Evolutionary conservation across 805 yeast species (phyloP).

Genomic region (Lipomyces orientalis): DNA sequence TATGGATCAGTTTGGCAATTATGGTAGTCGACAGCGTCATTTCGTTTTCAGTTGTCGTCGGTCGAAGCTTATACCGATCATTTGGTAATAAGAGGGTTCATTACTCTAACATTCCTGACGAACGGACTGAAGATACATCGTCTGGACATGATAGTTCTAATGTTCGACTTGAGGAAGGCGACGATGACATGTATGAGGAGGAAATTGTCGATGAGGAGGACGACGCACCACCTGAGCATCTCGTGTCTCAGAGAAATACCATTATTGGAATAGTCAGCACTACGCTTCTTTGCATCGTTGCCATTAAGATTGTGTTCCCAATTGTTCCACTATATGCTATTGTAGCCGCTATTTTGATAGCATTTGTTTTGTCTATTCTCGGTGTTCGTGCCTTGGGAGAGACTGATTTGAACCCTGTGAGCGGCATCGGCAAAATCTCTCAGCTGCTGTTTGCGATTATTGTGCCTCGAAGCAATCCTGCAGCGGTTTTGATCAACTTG

Average conservation of each 20-base stretch:
- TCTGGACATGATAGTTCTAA: conserved; percentile 2
- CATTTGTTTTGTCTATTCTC: conserved; percentile 77
- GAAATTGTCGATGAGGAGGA: conserved; percentile 42
- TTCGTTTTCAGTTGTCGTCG: conserved; percentile 61
- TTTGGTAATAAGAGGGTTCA: conserved; percentile 1
- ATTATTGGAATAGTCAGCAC: conserved; percentile 68
- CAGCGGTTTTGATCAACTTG: conserved; percentile 80
- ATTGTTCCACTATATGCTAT: conserved; percentile 75
- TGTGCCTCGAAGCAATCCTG: conserved; percentile 75
- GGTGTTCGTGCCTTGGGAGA: conserved; percentile 96
- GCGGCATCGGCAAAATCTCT: conserved; percentile 94
- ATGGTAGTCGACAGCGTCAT: conserved; percentile 93
- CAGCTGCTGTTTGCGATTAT: conserved; percentile 85
- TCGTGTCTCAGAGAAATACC: conserved; percentile 59
- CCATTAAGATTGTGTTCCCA: conserved; percentile 68
- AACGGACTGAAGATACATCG: background rate
- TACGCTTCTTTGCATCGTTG: conserved; percentile 66
- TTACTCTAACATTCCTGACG: conserved; percentile 19
- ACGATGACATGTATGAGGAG: conserved; percentile 16
- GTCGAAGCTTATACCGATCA: conserved; percentile 25
- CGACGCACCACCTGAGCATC: conserved; percentile 52
- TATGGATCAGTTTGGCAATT: conserved; percentile 90
- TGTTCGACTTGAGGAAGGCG: conserved; percentile 6
- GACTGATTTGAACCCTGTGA: conserved; percentile 94
- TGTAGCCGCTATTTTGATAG: conserved; percentile 69